These are phyloP conservation scores for Penicillium soppii DNA, from an alignment of 495 filamentous ascomycete genomes.

Conservation along the genomic window DNA sequence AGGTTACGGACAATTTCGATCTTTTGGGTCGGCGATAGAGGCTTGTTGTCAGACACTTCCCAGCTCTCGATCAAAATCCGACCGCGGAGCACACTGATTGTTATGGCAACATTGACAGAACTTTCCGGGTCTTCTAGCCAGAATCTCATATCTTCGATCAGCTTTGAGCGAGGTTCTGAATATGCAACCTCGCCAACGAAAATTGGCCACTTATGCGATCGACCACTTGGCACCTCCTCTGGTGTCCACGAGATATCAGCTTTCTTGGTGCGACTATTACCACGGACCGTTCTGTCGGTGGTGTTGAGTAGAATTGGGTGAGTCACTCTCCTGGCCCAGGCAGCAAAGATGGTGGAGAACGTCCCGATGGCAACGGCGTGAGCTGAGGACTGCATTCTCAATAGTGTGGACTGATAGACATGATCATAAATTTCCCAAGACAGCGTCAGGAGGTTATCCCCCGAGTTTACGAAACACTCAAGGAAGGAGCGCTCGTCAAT, in stretches of 20 bases:
- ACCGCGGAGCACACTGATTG: not conserved
- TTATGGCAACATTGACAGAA: conserved; percentile 7
- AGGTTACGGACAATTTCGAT: not conserved
- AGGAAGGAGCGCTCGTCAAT: conserved; percentile 13
- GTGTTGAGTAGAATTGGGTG: not conserved
- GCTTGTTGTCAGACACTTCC: not conserved
- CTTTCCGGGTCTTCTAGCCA: conserved; percentile 3
- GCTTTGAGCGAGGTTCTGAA: conserved; percentile 7
- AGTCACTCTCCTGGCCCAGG: conserved; percentile 3
- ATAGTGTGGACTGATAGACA: conserved; percentile 1
- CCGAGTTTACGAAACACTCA: conserved; percentile 12
- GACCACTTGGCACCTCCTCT: not conserved
- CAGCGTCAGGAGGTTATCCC: conserved; percentile 2
- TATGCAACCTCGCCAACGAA: conserved; percentile 12
- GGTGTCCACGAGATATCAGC: conserved; percentile 9
- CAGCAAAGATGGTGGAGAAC: conserved; percentile 5
- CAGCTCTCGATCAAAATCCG: not conserved
- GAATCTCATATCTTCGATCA: conserved; percentile 5
- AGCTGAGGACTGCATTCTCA: not conserved
- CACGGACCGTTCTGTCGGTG: conserved; percentile 1
- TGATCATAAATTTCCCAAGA: conserved; percentile 13
- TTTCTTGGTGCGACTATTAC: not conserved
- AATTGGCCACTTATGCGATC: conserved; percentile 12
- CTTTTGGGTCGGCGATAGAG: not conserved
- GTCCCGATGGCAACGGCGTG: not conserved